Conservation (phyloP, 305 asterid genomes). For the Solanum hybrid region DNA sequence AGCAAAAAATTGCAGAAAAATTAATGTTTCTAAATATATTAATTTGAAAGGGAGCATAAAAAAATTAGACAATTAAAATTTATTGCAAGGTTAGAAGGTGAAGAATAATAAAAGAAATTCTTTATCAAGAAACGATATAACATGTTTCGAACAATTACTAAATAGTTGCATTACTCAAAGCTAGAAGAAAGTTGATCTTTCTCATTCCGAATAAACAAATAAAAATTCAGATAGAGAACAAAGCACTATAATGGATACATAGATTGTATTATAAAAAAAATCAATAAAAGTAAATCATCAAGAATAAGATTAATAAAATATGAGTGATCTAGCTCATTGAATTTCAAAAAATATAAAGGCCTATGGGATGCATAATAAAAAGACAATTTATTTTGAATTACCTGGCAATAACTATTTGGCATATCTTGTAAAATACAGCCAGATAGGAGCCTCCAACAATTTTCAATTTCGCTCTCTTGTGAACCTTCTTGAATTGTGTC, state of each 20-base stretch:
- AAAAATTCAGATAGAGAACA: background rate
- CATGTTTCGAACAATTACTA: background rate
- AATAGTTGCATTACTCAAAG: background rate
- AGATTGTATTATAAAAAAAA: too few species aligned
- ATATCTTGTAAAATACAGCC: conserved; percentile 51
- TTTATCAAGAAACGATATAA: background rate
- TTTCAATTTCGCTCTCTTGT: conserved; percentile 5
- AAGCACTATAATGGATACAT: background rate
- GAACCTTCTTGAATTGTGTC: conserved; percentile 28
- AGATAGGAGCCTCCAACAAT: conserved; percentile 55
- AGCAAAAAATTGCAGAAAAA: too few species aligned
- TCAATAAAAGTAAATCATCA: too few species aligned
- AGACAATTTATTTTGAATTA: background rate
- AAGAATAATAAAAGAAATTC: too few species aligned
- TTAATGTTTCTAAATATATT: too few species aligned
- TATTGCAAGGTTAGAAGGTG: too few species aligned
- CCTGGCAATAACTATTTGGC: conserved; percentile 46
- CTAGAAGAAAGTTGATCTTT: background rate
- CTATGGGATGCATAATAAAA: background rate
- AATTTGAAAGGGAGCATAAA: too few species aligned
- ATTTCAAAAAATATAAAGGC: background rate
- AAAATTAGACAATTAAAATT: too few species aligned
- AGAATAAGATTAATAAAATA: background rate
- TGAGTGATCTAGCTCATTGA: background rate
- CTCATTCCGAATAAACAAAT: background rate